phyloP scores from a whole-genome alignment of 2,329 filamentous ascomycete species.

The Coniosporium uncinatum region DNA sequence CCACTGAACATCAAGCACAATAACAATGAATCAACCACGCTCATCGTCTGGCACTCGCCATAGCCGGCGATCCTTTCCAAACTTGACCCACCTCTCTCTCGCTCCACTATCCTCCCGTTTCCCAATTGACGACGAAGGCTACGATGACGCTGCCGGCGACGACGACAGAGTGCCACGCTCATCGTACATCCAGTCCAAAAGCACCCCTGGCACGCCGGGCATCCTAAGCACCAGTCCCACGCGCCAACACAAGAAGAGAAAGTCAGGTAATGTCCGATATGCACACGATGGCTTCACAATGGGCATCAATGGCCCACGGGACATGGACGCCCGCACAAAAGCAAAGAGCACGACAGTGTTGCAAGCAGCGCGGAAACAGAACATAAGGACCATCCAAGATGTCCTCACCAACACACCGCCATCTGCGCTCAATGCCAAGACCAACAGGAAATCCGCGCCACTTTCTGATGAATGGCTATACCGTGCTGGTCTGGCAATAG shows the following conservation, averaged over 20 bases:
- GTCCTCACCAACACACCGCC: too few species aligned
- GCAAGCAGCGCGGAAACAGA: too few species aligned
- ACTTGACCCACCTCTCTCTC: slow-evolving; percentile 54
- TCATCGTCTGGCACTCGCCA: slow-evolving; percentile 9
- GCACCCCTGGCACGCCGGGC: slow-evolving; percentile 40
- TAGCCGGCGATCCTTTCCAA: slow-evolving; percentile 49
- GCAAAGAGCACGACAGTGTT: neutral
- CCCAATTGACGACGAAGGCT: slow-evolving; percentile 40
- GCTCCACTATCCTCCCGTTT: slow-evolving; percentile 51
- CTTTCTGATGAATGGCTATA: slow-evolving; percentile 49
- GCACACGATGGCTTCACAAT: too few species aligned
- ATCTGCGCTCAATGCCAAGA: too few species aligned
- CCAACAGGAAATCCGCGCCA: neutral
- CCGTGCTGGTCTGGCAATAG: slow-evolving; percentile 49
- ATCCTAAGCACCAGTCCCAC: slow-evolving; percentile 33
- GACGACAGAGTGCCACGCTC: slow-evolving; percentile 20
- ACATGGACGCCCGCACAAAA: too few species aligned
- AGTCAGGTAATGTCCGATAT: too few species aligned
- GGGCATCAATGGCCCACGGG: too few species aligned
- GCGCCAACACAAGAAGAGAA: too few species aligned
- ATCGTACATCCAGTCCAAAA: slow-evolving; percentile 41
- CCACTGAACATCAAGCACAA: too few species aligned
- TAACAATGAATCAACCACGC: neutral
- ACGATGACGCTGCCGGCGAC: slow-evolving; percentile 22
- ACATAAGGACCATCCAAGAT: too few species aligned